Conservation (phyloP, 768 basidiomycete genomes). For the Lactarius deliciosus region DNA sequence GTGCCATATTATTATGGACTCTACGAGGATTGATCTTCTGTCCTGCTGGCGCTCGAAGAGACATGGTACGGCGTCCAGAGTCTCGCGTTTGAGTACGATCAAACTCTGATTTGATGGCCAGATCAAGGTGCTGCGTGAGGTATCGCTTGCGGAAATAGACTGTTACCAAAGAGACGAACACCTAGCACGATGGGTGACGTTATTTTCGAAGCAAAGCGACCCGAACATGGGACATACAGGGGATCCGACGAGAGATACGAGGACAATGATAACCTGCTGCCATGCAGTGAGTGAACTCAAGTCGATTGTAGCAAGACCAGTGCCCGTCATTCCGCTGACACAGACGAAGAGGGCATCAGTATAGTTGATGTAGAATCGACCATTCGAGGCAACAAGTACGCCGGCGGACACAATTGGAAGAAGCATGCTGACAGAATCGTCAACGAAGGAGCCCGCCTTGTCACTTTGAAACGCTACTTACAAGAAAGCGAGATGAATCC, state of each 20-base stretch:
- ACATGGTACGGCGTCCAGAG: background rate
- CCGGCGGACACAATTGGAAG: slow-evolving; percentile 43
- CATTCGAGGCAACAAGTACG: slow-evolving; percentile 48
- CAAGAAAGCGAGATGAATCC: slow-evolving; percentile 35
- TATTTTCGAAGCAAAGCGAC: background rate
- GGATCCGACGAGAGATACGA: slow-evolving; percentile 32
- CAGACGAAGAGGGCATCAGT: slow-evolving; percentile 41
- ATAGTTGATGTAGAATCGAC: slow-evolving; percentile 37
- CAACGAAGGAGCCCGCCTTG: background rate
- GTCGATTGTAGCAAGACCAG: slow-evolving; percentile 35
- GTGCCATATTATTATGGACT: background rate
- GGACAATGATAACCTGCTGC: slow-evolving; percentile 35
- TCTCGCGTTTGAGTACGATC: slow-evolving; percentile 16
- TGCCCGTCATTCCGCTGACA: slow-evolving; percentile 40
- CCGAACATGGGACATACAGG: slow-evolving; percentile 27
- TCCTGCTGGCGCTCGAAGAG: background rate
- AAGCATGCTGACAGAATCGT: slow-evolving; percentile 31
- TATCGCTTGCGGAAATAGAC: slow-evolving; percentile 40
- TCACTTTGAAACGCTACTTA: slow-evolving; percentile 17
- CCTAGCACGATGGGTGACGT: slow-evolving; percentile 1
- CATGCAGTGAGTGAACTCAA: slow-evolving; percentile 32
- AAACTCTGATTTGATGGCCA: slow-evolving; percentile 30
- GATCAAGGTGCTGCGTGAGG: slow-evolving; percentile 22
- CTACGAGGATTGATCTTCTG: background rate
- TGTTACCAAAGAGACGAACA: slow-evolving; percentile 42